These are phyloP conservation scores for Porodaedalea pini DNA, from an alignment of 1,284 basidiomycete genomes.

Conservation along the genomic window DNA sequence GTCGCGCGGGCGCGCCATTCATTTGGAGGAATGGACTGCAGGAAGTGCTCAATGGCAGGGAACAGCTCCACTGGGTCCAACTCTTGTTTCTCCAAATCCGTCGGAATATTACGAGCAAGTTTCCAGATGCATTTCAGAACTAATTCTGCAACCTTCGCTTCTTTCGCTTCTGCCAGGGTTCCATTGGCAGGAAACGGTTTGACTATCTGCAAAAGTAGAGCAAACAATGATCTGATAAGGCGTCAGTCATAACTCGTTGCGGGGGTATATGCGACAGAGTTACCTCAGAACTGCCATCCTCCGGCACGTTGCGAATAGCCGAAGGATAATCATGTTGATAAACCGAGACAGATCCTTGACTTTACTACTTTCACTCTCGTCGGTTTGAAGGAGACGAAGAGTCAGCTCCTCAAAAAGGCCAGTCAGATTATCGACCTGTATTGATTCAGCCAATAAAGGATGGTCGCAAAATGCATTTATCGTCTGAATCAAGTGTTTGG, in stretches of 20 bases:
- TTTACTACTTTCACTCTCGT: constrained; percentile 72
- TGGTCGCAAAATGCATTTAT: constrained; percentile 91
- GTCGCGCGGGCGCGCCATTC: constrained; percentile 92
- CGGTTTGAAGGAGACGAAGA: constrained; percentile 84
- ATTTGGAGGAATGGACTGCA: constrained; percentile 90
- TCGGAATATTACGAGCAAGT: constrained; percentile 89
- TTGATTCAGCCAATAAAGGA: constrained; percentile 71
- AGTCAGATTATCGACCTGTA: constrained; percentile 77
- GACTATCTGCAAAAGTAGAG: constrained; percentile 83
- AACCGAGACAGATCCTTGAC: constrained; percentile 90
- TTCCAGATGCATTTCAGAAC: constrained; percentile 99
- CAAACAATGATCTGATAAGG: constrained; percentile 67
- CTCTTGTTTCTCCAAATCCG: constrained; percentile 78
- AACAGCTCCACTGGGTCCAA: constrained; percentile 88
- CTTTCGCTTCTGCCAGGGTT: constrained; percentile 66
- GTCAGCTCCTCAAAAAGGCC: constrained; percentile 85
- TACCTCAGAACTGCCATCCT: constrained; percentile 91
- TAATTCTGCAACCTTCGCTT: constrained; percentile 91
- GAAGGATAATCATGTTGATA: constrained; percentile 97
- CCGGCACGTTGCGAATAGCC: constrained; percentile 88
- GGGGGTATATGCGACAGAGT: too few species aligned
- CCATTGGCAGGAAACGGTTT: constrained; percentile 77
- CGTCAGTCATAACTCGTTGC: constrained; percentile 4
- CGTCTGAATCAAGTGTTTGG: constrained; percentile 95
- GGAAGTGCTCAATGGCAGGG: constrained; percentile 91